phyloP scores from a whole-genome alignment of 2,329 filamentous ascomycete genomes.

The Phyllosticta citriasiana region DNA sequence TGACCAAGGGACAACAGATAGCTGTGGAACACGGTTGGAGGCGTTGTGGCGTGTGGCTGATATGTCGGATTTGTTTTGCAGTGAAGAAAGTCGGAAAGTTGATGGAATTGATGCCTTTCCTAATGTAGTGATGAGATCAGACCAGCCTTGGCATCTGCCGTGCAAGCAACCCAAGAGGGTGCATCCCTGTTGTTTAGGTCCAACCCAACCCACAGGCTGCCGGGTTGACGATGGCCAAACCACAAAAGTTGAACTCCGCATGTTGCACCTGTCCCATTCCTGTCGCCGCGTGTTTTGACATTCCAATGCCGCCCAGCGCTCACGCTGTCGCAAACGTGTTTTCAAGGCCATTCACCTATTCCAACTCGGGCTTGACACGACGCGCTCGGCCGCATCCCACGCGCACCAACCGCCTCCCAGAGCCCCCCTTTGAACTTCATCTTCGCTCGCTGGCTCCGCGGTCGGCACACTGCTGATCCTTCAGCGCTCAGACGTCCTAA shows the following conservation, averaged over 20 bases:
- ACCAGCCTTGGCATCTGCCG: slow-evolving; percentile 9
- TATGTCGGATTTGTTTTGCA: too few relatives aligned
- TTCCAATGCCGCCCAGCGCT: background rate
- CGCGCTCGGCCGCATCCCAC: background rate
- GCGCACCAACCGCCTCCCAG: slow-evolving; percentile 1
- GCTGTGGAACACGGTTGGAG: background rate
- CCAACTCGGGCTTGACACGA: background rate
- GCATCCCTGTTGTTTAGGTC: slow-evolving; percentile 10
- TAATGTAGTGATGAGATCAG: background rate
- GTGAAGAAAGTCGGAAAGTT: too few relatives aligned
- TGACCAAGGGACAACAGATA: background rate
- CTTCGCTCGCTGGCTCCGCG: slow-evolving; percentile 1
- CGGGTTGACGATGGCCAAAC: background rate
- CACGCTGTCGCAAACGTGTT: background rate
- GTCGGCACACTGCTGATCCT: slow-evolving; percentile 8
- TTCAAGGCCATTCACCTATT: background rate
- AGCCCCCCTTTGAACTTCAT: slow-evolving; percentile 8
- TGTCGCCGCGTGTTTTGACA: background rate
- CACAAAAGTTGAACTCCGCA: background rate
- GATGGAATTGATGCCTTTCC: background rate
- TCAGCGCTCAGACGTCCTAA: slow-evolving; percentile 3
- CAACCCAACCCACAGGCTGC: background rate
- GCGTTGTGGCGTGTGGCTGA: background rate
- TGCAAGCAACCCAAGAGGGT: background rate
- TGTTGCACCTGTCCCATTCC: background rate